Conservation (phyloP, 345 rosid species). For the Turritis glabra region DNA sequence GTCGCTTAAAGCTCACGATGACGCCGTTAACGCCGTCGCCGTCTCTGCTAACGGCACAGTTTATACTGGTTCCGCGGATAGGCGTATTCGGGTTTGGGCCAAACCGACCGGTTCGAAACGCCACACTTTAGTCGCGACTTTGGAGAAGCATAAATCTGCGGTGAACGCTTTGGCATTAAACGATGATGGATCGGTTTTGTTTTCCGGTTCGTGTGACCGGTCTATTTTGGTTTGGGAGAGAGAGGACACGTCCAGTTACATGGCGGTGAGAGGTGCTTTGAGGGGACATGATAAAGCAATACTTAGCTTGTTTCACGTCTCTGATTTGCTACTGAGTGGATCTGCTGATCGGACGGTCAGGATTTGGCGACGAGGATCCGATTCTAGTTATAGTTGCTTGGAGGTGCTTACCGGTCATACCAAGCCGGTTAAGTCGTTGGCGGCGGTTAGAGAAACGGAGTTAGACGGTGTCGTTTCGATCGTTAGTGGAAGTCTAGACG, state of each 20-base stretch:
- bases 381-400: constrained; percentile 60
- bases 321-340: constrained; percentile 71
- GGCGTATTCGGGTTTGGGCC: constrained; percentile 79
- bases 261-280: constrained; percentile 78
- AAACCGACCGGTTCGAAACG: constrained; percentile 52
- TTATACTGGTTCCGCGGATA: constrained; percentile 89
- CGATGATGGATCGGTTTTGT: constrained; percentile 74
- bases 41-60: constrained; percentile 68
- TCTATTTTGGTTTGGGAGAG: constrained; percentile 94
- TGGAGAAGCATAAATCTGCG: constrained; percentile 89
- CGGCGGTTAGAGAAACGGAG: constrained; percentile 48
- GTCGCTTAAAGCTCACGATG: constrained; percentile 76
- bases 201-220: constrained; percentile 94
- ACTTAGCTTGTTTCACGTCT: constrained; percentile 57
- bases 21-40: constrained; percentile 77
- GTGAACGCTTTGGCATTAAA: constrained; percentile 78
- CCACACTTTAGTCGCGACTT: constrained; percentile 55
- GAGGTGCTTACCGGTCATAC: constrained; percentile 67
- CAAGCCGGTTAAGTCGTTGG: constrained; percentile 78
- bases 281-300: constrained; percentile 84
- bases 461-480: constrained; percentile 52
- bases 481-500: constrained; percentile 75
- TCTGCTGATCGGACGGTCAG: constrained; percentile 88
- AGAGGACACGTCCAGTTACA: constrained; percentile 70
- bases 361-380: constrained; percentile 70